These are phyloP conservation scores for Vigna radiata DNA, from an alignment of 306 rosid genomes.

Conservation along the genomic window DNA sequence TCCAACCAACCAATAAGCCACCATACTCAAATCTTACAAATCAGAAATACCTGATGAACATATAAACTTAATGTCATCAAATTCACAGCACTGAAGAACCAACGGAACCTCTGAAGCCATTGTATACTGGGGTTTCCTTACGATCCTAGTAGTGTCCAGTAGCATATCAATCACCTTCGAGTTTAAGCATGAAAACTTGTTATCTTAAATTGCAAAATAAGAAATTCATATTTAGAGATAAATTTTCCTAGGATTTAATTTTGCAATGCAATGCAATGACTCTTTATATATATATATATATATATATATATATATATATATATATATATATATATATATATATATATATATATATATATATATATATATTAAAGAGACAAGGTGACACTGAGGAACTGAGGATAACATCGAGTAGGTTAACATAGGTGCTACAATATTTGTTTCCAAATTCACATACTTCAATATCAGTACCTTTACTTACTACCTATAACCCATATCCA, in stretches of 20 bases:
- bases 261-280: background rate
- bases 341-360: background rate
- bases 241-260: conserved; percentile 17
- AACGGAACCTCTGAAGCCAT: conserved; percentile 90
- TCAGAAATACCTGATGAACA: conserved; percentile 81
- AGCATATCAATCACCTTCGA: conserved; percentile 74
- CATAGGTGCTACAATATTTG: too few relatives aligned
- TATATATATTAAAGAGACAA: conserved; percentile 16
- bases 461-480: too few relatives aligned
- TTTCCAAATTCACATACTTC: too few relatives aligned
- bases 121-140: conserved; percentile 85
- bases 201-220: conserved; percentile 33
- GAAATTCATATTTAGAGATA: conserved; percentile 33
- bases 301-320: conserved; percentile 13
- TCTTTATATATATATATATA: background rate
- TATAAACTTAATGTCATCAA: conserved; percentile 68
- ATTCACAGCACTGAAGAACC: conserved; percentile 92
- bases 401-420: too few relatives aligned
- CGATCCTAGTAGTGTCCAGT: conserved; percentile 61
- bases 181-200: conserved; percentile 43
- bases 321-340: background rate
- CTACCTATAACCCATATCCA: too few relatives aligned
- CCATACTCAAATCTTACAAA: conserved; percentile 18
- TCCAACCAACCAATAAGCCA: background rate
- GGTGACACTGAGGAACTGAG: background rate